These are phyloP conservation scores for Phytophthora fragariaefolia DNA, from an alignment of 352 stramenopile species.

Conservation along the genomic window DNA sequence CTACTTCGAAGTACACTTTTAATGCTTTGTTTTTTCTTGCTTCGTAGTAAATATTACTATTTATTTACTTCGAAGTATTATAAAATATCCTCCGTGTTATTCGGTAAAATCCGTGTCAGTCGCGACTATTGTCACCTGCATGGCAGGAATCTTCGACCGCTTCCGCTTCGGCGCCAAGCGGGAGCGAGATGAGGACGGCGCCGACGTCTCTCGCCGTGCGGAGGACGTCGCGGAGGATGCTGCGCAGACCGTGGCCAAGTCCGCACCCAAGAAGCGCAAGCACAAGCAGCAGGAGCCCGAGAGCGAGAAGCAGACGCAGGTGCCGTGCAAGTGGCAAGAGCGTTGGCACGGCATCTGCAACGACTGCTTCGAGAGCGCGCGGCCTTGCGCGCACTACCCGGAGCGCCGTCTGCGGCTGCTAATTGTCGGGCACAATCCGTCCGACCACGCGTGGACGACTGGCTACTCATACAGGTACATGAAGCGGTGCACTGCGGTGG, in stretches of 20 bases:
- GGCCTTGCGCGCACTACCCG: conserved; percentile 63
- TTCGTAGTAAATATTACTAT: too few relatives aligned
- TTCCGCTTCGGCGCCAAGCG: conserved; percentile 74
- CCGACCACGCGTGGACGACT: conserved; percentile 87
- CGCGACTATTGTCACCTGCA: too few relatives aligned
- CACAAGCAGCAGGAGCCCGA: conserved; percentile 8
- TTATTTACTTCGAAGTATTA: too few relatives aligned
- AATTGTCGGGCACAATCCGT: conserved; percentile 91
- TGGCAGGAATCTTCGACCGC: conserved; percentile 53
- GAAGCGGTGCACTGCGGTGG: not conserved
- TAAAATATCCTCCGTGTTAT: too few relatives aligned
- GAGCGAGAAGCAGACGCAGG: conserved; percentile 1
- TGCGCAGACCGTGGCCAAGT: not conserved
- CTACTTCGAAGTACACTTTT: too few relatives aligned
- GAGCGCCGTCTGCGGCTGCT: conserved; percentile 79
- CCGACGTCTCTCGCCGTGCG: not conserved
- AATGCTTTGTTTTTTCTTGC: too few relatives aligned
- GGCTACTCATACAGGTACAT: conserved; percentile 74
- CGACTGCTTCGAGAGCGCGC: conserved; percentile 61
- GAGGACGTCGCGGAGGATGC: not conserved
- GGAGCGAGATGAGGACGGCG: conserved; percentile 21
- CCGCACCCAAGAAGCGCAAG: conserved; percentile 20
- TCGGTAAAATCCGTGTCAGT: too few relatives aligned
- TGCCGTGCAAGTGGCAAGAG: conserved; percentile 77
- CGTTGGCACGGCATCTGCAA: conserved; percentile 81